phyloP scores from a whole-genome alignment of 169 alveolate species.

The Perkinsus chesapeaki region DNA sequence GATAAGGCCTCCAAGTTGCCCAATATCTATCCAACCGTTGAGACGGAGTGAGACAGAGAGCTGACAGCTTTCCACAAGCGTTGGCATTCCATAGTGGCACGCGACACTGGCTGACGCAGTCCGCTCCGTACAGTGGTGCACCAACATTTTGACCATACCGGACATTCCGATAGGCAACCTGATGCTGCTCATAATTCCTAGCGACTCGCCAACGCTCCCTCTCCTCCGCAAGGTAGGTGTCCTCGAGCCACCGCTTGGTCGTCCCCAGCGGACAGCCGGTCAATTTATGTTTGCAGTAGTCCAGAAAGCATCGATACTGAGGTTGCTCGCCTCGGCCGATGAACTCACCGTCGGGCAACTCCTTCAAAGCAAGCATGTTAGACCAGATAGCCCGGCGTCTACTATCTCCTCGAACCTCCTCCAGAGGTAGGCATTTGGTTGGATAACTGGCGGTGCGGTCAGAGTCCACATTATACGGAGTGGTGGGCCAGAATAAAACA shows the following conservation, averaged over 20 bases:
- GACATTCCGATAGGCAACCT: neutral
- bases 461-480: slow-evolving; percentile 13
- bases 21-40: neutral
- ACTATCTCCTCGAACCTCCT: neutral
- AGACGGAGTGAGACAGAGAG: neutral
- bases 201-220: neutral
- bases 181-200: neutral
- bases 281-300: neutral
- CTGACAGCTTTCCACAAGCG: neutral
- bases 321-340: neutral
- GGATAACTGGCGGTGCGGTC: slow-evolving; percentile 11
- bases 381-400: neutral
- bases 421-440: slow-evolving; percentile 1
- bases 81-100: neutral
- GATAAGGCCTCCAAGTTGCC: neutral
- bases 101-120: neutral
- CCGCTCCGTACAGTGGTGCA: neutral
- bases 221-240: neutral
- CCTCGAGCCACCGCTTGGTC: neutral
- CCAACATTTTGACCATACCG: neutral
- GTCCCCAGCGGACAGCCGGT: neutral
- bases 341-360: neutral
- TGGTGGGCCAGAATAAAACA: slow-evolving; percentile 13
- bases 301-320: neutral
- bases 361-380: neutral